phyloP scores from a whole-genome alignment of 2,329 filamentous ascomycete species.

The Trichophyton equinum region DNA sequence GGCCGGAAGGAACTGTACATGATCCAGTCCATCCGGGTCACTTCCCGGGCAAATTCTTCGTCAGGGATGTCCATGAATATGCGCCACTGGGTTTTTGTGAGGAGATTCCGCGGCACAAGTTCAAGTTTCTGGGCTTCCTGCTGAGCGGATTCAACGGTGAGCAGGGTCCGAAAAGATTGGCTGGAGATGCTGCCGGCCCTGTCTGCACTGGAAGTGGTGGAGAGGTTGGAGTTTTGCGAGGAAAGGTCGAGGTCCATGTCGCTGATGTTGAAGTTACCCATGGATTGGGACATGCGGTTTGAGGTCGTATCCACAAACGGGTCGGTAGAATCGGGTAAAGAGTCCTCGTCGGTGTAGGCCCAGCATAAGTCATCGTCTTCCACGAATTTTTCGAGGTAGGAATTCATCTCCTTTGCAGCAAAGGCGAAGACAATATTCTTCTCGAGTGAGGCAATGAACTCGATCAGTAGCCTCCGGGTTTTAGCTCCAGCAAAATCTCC shows the following conservation, averaged over 20 bases:
- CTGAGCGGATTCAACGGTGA: constrained; percentile 58
- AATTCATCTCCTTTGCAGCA: constrained; percentile 71
- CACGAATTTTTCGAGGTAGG: constrained; percentile 59
- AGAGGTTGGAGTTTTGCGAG: constrained; percentile 28
- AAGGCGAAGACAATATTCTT: constrained; percentile 70
- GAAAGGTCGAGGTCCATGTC: constrained; percentile 28
- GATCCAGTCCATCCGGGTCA: constrained; percentile 94
- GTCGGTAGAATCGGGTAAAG: constrained; percentile 27
- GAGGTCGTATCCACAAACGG: constrained; percentile 30
- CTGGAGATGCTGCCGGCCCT: constrained; percentile 29
- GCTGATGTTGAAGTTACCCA: constrained; percentile 29
- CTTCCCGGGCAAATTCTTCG: constrained; percentile 75
- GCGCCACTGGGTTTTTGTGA: constrained; percentile 80
- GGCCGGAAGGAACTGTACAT: constrained; percentile 94
- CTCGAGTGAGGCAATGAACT: constrained; percentile 63
- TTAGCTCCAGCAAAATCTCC: constrained; percentile 77
- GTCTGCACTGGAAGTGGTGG: constrained; percentile 28
- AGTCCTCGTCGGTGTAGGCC: constrained; percentile 63
- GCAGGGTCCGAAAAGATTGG: constrained; percentile 30
- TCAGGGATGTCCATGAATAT: constrained; percentile 78
- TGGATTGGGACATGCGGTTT: constrained; percentile 23
- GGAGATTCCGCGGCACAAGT: constrained; percentile 53
- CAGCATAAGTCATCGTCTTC: constrained; percentile 89
- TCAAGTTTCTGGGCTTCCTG: constrained; percentile 61
- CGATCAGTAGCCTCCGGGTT: constrained; percentile 58